Base-by-base conservation (phyloP, 257 asterid genomes). In the Fraxinus cuspidata region DNA sequence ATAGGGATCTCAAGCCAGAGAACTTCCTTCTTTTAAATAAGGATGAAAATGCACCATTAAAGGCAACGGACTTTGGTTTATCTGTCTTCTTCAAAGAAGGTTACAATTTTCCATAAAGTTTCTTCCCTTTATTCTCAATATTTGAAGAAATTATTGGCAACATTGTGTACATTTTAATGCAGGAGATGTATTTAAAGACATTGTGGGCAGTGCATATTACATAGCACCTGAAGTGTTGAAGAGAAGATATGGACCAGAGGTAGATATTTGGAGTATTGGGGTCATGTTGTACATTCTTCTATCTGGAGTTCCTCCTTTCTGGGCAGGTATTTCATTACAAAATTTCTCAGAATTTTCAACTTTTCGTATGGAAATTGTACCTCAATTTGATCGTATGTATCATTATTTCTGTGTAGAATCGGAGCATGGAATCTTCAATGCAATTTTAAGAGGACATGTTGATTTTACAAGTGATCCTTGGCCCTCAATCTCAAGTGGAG, bases 171-270 rank as follows among this genome's bases (percentile, higher is more conserved):
- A 4, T 19, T 8, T 23, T 51, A 35, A 34, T 75, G 77, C 92
- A 94, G 97, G 99, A 49, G 97, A 95, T 1, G 78, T 47, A 16
- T 95, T 91, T 84, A 93, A 93, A 34, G 99, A 93, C 85, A 93
- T 95, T 0, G 99, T 95, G 75, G 99, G 99, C 7, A 95, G 99
- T 82, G 97, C 99, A 29, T 95, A 95, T 79, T 95, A 95, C 71
- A 93, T 95, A 40, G 99, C 99, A 28, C 99, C 99, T 0, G 99
- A 95, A 74, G 99, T 95, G 23, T 76, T 93, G 88, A 95, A 95
- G 83, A 88, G 98, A 78, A 91, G 81, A 64, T 95, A 95, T 60
- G 99, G 99, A 15, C 97, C 97, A 15, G 97, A 95, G 56, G 99
- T 90, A 58, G 98, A 93, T 80, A 93, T 95, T 40, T 95, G 99